phyloP scores from a whole-genome alignment of 2,329 filamentous ascomycete species.

The Metarhizium anisopliae region DNA sequence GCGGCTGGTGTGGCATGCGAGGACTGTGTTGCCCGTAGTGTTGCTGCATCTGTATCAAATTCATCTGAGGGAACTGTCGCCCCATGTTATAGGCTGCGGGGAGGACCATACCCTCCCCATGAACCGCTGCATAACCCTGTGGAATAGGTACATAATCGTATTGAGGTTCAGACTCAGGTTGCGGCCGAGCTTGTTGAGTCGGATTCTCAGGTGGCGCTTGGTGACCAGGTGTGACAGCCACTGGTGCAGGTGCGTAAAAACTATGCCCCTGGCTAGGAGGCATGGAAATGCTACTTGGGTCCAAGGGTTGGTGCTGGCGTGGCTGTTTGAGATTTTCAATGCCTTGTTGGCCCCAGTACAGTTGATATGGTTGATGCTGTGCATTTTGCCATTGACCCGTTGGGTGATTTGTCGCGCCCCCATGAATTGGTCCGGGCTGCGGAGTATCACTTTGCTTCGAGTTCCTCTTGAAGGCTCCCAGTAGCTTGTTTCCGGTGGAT shows the following conservation, averaged over 20 bases:
- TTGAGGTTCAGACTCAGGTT: slow-evolving; percentile 17
- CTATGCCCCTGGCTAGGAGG: neutral
- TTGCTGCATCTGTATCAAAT: slow-evolving; percentile 6
- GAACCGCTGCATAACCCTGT: slow-evolving; percentile 24
- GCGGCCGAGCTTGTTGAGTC: neutral
- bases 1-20: slow-evolving; percentile 6
- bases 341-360: neutral
- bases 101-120: slow-evolving; percentile 24
- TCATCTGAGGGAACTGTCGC: neutral
- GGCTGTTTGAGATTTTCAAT: neutral
- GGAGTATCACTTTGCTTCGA: slow-evolving; percentile 15
- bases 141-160: slow-evolving; percentile 31
- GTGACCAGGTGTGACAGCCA: neutral
- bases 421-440: neutral
- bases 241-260: neutral
- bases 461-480: slow-evolving; percentile 23
- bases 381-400: neutral
- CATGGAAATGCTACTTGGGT: neutral
- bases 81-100: slow-evolving; percentile 19
- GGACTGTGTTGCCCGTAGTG: neutral
- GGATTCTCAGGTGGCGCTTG: neutral
- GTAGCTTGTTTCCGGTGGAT: slow-evolving; percentile 16
- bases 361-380: neutral
- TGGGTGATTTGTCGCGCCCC: neutral
- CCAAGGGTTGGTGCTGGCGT: neutral